Evolutionary conservation across 257 asterid genomes (phyloP), one percentile per base, ranked within the genome.

Genomic region (Schizonepeta tenuifolia): DNA sequence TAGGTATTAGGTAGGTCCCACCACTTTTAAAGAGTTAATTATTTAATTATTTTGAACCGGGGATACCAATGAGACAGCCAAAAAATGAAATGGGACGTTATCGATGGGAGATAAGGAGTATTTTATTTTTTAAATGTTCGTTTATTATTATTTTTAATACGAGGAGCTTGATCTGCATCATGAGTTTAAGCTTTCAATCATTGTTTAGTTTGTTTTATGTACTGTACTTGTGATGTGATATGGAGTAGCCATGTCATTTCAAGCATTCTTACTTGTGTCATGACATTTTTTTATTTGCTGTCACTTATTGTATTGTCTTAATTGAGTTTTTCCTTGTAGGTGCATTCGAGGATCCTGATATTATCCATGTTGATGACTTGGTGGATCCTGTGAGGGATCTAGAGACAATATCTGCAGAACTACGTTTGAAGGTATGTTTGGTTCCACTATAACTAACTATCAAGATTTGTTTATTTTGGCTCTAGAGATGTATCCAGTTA

Each of bases 341-440:
- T 58, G 96, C 98, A 60, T 95, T 92, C 83, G 99, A 95, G 76
- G 99, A 95, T 86, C 88, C 98, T 69, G 97, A 88, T 71, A 95
- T 95, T 73, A 88, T 92, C 74, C 98, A 92, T 44, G 98, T 92
- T 55, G 99, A 95, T 88, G 99, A 95, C 87, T 9, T 84, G 1
- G 89, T 92, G 44, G 99, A 95, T 79, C 99, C 99, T 62, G 97
- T 90, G 75, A 87, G 99, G 82, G 99, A 95, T 82, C 84, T 95
- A 46, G 99, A 95, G 86, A 75, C 83, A 70, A 95, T 92, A 73
- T 82, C 91, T 56, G 86, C 85, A 62, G 99, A 95, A 80, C 61
- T 95, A 84, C 82, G 98, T 67, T 96, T 95, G 68, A 95, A 95
- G 92, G 98, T 92, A 84, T 69, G 76, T 55, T 69, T 80, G 51